These are phyloP conservation scores for Barnettozyma wickerhamii DNA, from an alignment of 805 yeast genomes.

Conservation along the genomic window DNA sequence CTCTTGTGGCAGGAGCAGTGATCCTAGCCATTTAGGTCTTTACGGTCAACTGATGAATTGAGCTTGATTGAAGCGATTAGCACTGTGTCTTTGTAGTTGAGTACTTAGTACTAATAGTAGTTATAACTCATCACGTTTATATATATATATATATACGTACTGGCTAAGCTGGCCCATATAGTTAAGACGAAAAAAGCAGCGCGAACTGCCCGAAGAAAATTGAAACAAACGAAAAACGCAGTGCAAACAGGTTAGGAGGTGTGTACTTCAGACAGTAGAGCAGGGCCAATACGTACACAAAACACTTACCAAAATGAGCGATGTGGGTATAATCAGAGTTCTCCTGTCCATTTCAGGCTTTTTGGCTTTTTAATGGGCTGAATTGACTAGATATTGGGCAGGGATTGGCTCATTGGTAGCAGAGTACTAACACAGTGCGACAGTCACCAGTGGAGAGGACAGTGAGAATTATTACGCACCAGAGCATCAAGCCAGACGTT, in stretches of 20 bases:
- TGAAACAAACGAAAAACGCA: not conserved
- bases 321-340: not conserved
- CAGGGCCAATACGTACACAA: not conserved
- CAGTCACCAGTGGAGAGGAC: constrained; percentile 65
- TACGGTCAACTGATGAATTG: too few relatives aligned
- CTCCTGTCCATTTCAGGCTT: not conserved
- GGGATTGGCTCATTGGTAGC: too few relatives aligned
- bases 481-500: constrained; percentile 73
- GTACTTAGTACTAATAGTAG: too few relatives aligned
- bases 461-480: constrained; percentile 81
- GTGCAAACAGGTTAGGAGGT: too few relatives aligned
- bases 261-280: too few relatives aligned
- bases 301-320: not conserved
- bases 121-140: too few relatives aligned
- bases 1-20: too few relatives aligned
- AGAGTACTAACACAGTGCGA: not conserved
- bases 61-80: too few relatives aligned
- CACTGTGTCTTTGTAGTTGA: too few relatives aligned
- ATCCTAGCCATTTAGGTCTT: too few relatives aligned
- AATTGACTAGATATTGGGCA: not conserved
- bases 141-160: too few relatives aligned
- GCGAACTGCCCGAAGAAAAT: not conserved
- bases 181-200: not conserved
- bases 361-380: not conserved
- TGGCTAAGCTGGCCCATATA: not conserved